Base-by-base conservation (phyloP, 106 monocot species). In the Alisma plantagoaquatica region DNA sequence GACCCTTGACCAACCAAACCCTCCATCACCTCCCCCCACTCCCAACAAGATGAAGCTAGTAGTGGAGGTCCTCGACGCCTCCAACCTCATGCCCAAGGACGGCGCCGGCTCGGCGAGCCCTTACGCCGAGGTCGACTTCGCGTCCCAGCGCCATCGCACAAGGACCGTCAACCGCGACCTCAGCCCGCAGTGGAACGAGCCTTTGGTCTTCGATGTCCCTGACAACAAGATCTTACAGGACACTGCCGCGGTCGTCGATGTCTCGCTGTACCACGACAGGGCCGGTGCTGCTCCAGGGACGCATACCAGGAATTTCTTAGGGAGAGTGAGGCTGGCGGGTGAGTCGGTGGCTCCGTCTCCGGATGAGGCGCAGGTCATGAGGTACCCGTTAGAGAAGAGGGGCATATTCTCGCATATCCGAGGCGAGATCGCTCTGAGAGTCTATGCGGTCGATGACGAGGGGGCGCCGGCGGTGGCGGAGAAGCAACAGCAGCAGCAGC, bases 341-440 rank as follows among this genome's bases (percentile, higher is more conserved):
- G n/a, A n/a, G n/a, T n/a, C 41, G 87, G 67, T 57, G 62, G 35
- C 43, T 70, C 86, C n/a, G 61, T 80, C 42, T 63, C 83, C 2
- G 24, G 42, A 9, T 87, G 79, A 4, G 27, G 56, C 2, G 49
- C 63, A 16, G 69, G 23, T 60, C 27, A 63, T 53, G 18, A 70
- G 87, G 35, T 94, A 66, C 68, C 93, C 93, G 19, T 75, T 94
- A 16, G 80, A 94, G 27, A 94, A 94, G 69, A 73, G 93, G 59
- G 80, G 87, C 15, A 25, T 94, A 7, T 94, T 94, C 69, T 94
- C 93, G 56, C 61, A 77, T 59, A 80, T 94, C 56, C 46, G 72
- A 20, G 87, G 93, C 19, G 93, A 87, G 35, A 70, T 87, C 65
- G 75, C 74, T 4, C 74, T 84, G 56, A 62, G 77, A 21, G 46